Evolutionary conservation across 2,329 filamentous ascomycete genomes (phyloP).

Genomic region (Davidsoniella australis): DNA sequence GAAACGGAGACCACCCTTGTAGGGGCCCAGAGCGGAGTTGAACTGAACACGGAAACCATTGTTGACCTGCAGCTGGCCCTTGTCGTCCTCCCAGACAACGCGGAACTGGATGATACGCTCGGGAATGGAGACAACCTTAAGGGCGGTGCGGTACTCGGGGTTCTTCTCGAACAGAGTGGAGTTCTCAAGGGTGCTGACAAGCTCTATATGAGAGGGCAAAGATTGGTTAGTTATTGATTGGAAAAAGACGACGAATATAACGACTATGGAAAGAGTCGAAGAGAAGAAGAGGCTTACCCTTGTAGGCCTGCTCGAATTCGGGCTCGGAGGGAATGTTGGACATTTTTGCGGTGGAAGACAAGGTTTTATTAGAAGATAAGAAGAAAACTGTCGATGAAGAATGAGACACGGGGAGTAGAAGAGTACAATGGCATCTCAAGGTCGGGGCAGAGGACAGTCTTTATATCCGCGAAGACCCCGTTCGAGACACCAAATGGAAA

Average conservation of each 20-base stretch:
- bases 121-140: conserved; percentile 73
- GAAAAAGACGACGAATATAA: not conserved
- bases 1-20: conserved; percentile 93
- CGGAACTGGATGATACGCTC: conserved; percentile 97
- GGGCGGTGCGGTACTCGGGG: conserved; percentile 84
- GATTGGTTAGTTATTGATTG: not conserved
- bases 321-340: conserved; percentile 76
- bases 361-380: not conserved
- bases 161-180: conserved; percentile 84
- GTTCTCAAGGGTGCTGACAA: conserved; percentile 85
- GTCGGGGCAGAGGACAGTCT: not conserved
- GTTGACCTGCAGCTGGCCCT: conserved; percentile 78
- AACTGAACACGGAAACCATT: conserved; percentile 93
- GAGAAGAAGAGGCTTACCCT: conserved; percentile 40
- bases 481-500: not conserved
- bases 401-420: not conserved
- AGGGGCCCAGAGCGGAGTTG: conserved; percentile 92
- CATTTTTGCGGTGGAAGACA: conserved; percentile 32
- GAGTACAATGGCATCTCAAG: not conserved
- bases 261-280: not conserved
- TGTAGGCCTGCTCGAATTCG: conserved; percentile 98
- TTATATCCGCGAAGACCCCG: conserved; percentile 5
- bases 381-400: not conserved
- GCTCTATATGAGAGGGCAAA: conserved; percentile 40
- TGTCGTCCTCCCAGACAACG: conserved; percentile 92